Percentiles rank a stretch among this genome's conserved stretches.
These are phyloP conservation scores for Bauhinia variegata DNA, from an alignment of 306 rosid genomes.

Conservation along the genomic window DNA sequence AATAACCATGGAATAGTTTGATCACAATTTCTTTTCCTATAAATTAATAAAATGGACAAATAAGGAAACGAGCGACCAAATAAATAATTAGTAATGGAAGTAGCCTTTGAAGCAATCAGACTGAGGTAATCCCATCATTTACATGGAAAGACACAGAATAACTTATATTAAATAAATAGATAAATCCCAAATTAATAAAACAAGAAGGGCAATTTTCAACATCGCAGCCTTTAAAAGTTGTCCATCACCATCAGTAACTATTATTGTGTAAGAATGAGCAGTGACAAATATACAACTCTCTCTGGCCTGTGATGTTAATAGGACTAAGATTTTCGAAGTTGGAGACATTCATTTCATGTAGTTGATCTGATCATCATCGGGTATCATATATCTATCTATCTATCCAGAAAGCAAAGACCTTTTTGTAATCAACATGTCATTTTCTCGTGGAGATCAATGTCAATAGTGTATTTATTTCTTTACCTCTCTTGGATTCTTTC, in stretches of 20 bases:
- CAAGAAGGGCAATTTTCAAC: constrained; percentile 38
- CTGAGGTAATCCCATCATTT: constrained; percentile 46
- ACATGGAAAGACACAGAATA: constrained; percentile 44
- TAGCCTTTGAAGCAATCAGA: constrained; percentile 37
- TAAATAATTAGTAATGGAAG: constrained; percentile 39
- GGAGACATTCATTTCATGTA: constrained; percentile 46
- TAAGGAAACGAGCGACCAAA: constrained; percentile 26
- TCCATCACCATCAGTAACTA: constrained; percentile 61
- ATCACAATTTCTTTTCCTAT: constrained; percentile 14
- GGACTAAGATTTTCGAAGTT: constrained; percentile 41
- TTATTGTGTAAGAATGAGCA: constrained; percentile 50
- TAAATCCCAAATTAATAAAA: constrained; percentile 5
- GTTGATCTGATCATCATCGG: constrained; percentile 4
- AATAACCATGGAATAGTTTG: constrained; percentile 27
- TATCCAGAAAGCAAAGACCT: constrained; percentile 28
- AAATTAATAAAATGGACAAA: background rate
- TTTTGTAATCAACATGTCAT: constrained; percentile 51
- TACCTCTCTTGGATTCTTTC: constrained; percentile 51
- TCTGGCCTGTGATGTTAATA: constrained; percentile 66
- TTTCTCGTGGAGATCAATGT: constrained; percentile 54
- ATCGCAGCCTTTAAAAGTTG: constrained; percentile 37
- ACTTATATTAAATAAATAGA: constrained; percentile 34
- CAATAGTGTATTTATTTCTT: constrained; percentile 36
- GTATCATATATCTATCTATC: too few relatives aligned
- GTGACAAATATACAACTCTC: constrained; percentile 46